Percentiles rank a stretch among this genome's conserved stretches.
These are phyloP conservation scores for Haberlea rhodopensis DNA, from an alignment of 257 asterid species.

Conservation along the genomic window DNA sequence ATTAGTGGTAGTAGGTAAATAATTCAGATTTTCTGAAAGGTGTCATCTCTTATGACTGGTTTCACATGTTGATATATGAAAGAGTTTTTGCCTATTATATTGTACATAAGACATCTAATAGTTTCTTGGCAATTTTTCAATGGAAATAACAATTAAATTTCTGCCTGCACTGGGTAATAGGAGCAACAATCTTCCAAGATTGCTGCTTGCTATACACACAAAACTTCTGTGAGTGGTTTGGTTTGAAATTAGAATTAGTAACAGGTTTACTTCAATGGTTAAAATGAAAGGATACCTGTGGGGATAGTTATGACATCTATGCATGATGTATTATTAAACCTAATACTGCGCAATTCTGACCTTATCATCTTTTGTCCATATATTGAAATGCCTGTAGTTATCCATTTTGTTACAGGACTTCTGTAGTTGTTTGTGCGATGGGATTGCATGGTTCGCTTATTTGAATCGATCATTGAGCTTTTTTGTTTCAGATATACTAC, in stretches of 20 bases:
- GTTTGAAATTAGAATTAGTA: not conserved
- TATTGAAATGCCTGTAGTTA: not conserved
- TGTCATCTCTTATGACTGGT: not conserved
- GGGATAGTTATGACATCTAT: not conserved
- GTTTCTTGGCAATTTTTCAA: not conserved
- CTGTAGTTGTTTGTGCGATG: not conserved
- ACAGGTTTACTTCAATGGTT: too few relatives aligned
- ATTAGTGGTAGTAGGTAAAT: constrained; percentile 95
- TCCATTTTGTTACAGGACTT: not conserved
- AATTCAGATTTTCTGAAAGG: not conserved
- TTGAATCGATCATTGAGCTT: not conserved
- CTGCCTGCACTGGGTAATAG: not conserved
- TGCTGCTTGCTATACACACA: not conserved
- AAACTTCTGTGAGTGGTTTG: not conserved
- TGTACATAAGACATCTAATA: constrained; percentile 10
- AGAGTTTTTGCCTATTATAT: not conserved
- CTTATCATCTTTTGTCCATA: not conserved
- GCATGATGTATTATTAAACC: not conserved
- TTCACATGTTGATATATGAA: not conserved
- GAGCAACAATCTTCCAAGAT: not conserved
- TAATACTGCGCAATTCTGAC: not conserved
- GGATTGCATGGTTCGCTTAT: not conserved
- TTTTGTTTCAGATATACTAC: not conserved
- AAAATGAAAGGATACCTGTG: not conserved
- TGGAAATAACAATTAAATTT: not conserved